A percentile compares a stretch with the other conserved stretches of the same genome.
phyloP scores from a whole-genome alignment of 345 rosid genomes.

The Syzygium aqueum region DNA sequence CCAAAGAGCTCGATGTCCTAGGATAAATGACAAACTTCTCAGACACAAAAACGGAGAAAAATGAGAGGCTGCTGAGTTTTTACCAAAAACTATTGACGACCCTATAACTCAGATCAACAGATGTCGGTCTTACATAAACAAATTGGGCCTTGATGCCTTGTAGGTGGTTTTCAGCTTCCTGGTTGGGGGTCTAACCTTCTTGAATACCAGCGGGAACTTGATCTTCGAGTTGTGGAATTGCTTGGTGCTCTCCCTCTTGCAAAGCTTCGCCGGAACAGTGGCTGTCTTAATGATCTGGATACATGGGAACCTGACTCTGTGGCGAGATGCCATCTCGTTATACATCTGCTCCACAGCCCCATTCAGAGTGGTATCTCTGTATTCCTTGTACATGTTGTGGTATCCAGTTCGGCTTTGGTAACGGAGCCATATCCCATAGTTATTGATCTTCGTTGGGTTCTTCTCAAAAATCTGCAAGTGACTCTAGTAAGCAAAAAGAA shows the following conservation, averaged over 20 bases:
- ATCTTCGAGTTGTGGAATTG: conserved; percentile 30
- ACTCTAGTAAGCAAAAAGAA: background rate
- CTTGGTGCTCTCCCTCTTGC: conserved; percentile 33
- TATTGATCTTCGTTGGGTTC: conserved; percentile 23
- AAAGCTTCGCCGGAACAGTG: conserved; percentile 25
- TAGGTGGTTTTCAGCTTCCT: conserved; percentile 31
- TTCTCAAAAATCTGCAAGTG: conserved; percentile 22
- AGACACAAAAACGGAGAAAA: background rate
- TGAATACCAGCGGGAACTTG: conserved; percentile 27
- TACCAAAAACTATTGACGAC: background rate
- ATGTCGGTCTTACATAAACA: conserved; percentile 10
- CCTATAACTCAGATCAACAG: background rate
- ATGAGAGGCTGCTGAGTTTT: background rate
- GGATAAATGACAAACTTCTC: background rate
- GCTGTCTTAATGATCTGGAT: conserved; percentile 31
- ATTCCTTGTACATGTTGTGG: conserved; percentile 34
- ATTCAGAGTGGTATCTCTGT: conserved; percentile 21
- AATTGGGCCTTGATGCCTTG: conserved; percentile 32
- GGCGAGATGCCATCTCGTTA: conserved; percentile 31
- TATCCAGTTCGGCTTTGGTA: conserved; percentile 30
- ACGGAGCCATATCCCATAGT: conserved; percentile 27
- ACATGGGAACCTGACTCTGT: conserved; percentile 28
- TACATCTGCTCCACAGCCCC: conserved; percentile 32
- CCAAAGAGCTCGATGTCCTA: background rate
- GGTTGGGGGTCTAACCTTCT: conserved; percentile 27